Base-by-base conservation (phyloP, 306 rosid species). In the Prunus mira region DNA sequence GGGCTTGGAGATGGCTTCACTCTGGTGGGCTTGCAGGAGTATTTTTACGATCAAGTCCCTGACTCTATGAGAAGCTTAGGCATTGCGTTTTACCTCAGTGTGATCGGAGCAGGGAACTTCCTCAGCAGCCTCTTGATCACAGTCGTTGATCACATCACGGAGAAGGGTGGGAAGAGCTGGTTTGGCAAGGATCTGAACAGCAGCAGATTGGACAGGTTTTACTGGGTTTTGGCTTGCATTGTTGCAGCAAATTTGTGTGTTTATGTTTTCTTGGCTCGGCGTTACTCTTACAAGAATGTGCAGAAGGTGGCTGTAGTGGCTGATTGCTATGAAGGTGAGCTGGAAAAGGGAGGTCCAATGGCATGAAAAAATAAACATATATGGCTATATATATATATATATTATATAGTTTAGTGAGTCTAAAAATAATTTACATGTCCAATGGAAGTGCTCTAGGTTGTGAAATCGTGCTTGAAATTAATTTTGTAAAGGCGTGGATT, bases 21-120 rank as follows among this genome's bases (percentile, higher is more conserved):
- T 1, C 80, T 93, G 0, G 97, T 93, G 43, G 98, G 98, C 0
- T 71, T 91, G 79, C 98, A 93, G 57, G 98, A 93, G 77, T 91
- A 91, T 13, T 93, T 93, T 50, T 93, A 93, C 46, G 98, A 88
- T 34, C 98, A 93, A 79, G 98, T 88, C 32, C 98, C 98, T 0
- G 98, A 93, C 7, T 88, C 98, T 2, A 93, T 93, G 98, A 84
- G 98, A 72, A 93, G 97, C 79, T 69, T 93, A 32, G 98, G 97
- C 18, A 93, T 93, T 56, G 98, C 98, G 2, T 80, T 93, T 49
- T 93, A 91, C 67, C 71, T 93, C 2, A 89, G 97, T 43, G 97
- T 93, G 24, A 78, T 85, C 6, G 98, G 98, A 2, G 92, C 92
- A 8, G 87, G 80, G 18, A 91, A 74, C 69, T 93, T 93, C 71